These are phyloP conservation scores for Phytophthora foliorum DNA, from an alignment of 352 stramenopile species.

Conservation along the genomic window DNA sequence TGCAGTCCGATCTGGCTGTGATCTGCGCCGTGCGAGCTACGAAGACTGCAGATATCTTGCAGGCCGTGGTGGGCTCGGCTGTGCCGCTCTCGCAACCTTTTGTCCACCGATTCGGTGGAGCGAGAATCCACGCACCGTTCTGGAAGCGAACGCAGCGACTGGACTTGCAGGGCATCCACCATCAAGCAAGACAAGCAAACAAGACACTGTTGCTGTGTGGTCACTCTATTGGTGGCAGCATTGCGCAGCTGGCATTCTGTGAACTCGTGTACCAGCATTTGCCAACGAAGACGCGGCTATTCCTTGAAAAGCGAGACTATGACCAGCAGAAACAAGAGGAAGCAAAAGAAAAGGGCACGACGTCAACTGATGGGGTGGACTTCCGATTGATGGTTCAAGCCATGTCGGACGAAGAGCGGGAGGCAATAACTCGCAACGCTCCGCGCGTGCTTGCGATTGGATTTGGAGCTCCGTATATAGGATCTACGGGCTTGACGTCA, in stretches of 20 bases:
- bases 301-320: constrained; percentile 71
- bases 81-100: constrained; percentile 72
- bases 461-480: constrained; percentile 84
- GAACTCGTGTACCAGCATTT: constrained; percentile 82
- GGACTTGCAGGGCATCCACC: constrained; percentile 59
- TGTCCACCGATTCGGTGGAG: constrained; percentile 77
- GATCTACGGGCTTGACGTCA: constrained; percentile 48
- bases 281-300: constrained; percentile 51
- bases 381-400: constrained; percentile 37
- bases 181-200: constrained; percentile 49
- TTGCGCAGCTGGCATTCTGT: constrained; percentile 81
- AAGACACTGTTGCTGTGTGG: constrained; percentile 84
- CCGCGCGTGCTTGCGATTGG: constrained; percentile 74
- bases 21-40: constrained; percentile 80
- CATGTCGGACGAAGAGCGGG: constrained; percentile 30
- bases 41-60: constrained; percentile 64
- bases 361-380: constrained; percentile 24
- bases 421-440: constrained; percentile 35
- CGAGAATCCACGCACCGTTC: constrained; percentile 81
- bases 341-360: constrained; percentile 8
- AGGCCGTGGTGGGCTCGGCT: constrained; percentile 76
- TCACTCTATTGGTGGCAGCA: constrained; percentile 86
- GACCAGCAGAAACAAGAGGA: constrained; percentile 56
- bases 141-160: constrained; percentile 76
- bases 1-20: constrained; percentile 69